Evolutionary conservation across 345 rosid species (phyloP), one percentile per base, ranked within the genome.

Genomic region (Ricinus communis): DNA sequence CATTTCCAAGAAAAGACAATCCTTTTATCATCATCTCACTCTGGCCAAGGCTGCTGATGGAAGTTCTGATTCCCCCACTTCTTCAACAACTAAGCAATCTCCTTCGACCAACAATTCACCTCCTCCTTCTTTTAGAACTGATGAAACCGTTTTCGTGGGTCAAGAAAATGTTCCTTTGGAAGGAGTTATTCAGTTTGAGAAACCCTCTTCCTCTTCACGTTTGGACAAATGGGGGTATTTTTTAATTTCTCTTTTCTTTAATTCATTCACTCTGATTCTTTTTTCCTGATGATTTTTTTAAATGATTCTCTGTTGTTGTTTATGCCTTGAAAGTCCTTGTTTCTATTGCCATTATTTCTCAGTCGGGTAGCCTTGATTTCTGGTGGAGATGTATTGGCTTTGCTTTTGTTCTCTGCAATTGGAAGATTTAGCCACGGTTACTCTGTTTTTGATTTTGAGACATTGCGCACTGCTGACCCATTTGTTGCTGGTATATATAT

Each of bases 401-500:
- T 94, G 80, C 79, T 94, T 68, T 22, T 90, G 62, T 94, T 94
- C 82, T 81, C 96, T 58, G 91, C 97, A 8, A 72, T 94, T 71
- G 98, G 98, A 55, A 94, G 98, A 72, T 91, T 83, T 74, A 86
- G 88, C 74, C 98, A 94, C 65, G 98, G 97, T 0, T 87, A 87
- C 76, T 79, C 90, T 30, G 86, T 88, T 45, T 79, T 90, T 46
- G 82, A 85, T 59, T 19, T 81, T 4, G 92, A 88, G 14, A 91
- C 96, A 21, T 77, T 88, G n/a, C 93, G 89, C n/a, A 88, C 98
- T 59, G 93, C 96, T 65, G 98, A 91, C 69, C 96, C 98, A 80
- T 94, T 94, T 53, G 76, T 94, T 70, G 93, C 96, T 13, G 97
- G 98, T 94, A 82, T 19, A 2, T 5, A n/a, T n/a, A n/a, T n/a